Evolutionary conservation across 805 yeast genomes (phyloP).

Genomic region (Peterozyma toletana): DNA sequence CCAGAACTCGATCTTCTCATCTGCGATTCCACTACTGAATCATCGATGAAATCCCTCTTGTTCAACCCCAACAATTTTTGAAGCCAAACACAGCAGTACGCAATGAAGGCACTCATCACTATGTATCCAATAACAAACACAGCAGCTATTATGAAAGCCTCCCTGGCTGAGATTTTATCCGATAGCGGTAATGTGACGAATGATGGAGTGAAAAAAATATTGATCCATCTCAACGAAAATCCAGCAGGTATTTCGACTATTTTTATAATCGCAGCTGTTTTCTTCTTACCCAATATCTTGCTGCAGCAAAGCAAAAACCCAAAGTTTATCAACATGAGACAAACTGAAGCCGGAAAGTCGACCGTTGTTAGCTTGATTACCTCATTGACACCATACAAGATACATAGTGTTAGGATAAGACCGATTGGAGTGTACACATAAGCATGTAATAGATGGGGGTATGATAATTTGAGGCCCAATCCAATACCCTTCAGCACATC

Average conservation of each 20-base stretch:
- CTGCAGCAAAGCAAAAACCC: constrained; percentile 33
- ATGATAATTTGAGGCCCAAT: constrained; percentile 8
- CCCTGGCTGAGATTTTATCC: constrained; percentile 55
- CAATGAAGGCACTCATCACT: constrained; percentile 40
- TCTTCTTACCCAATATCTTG: constrained; percentile 25
- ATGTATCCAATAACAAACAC: constrained; percentile 64
- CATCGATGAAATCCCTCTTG: constrained; percentile 10
- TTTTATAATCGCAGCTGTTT: constrained; percentile 18
- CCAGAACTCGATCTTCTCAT: neutral
- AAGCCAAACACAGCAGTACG: constrained; percentile 36
- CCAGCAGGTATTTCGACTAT: constrained; percentile 56
- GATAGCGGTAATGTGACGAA: constrained; percentile 67
- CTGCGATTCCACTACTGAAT: neutral
- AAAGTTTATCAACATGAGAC: constrained; percentile 59
- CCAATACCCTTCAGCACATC: neutral
- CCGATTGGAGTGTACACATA: constrained; percentile 45
- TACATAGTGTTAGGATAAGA: constrained; percentile 31
- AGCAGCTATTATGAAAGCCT: constrained; percentile 67
- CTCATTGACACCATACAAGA: constrained; percentile 47
- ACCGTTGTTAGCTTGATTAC: constrained; percentile 38
- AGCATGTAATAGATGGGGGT: constrained; percentile 30
- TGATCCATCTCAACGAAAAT: constrained; percentile 70
- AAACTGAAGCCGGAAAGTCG: constrained; percentile 63
- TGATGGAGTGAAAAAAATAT: constrained; percentile 71
- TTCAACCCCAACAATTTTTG: constrained; percentile 21